A percentile compares a stretch with the other conserved stretches of the same genome.
phyloP scores from a whole-genome alignment of 768 basidiomycete genomes.

The Russula compacta region DNA sequence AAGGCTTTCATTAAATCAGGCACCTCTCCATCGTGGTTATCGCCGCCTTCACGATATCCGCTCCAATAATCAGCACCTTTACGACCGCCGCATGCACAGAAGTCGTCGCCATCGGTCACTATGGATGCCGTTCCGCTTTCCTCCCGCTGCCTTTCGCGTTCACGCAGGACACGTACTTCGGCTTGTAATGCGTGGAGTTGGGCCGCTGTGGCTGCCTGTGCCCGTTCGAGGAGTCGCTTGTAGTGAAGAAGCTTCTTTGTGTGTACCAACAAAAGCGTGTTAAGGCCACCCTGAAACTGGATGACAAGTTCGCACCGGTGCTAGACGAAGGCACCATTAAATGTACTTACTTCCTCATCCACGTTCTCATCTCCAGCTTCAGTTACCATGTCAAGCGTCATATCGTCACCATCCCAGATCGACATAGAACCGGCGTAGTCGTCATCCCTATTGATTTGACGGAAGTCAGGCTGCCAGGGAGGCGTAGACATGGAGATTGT shows the following conservation, averaged over 20 bases:
- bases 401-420: constrained; percentile 47
- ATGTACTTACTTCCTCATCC: constrained; percentile 53
- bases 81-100: constrained; percentile 50
- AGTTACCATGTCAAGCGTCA: constrained; percentile 67
- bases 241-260: constrained; percentile 56
- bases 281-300: constrained; percentile 39
- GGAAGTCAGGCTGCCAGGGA: constrained; percentile 13
- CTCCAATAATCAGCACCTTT: constrained; percentile 64
- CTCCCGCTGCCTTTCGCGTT: constrained; percentile 27
- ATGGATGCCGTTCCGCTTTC: constrained; percentile 20
- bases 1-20: constrained; percentile 43
- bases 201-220: constrained; percentile 69
- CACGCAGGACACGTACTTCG: constrained; percentile 60
- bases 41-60: constrained; percentile 46
- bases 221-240: constrained; percentile 71
- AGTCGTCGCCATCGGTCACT: constrained; percentile 24
- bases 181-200: constrained; percentile 83
- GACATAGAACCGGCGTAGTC: constrained; percentile 24
- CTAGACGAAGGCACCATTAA: background rate
- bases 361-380: constrained; percentile 46
- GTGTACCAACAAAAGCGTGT: constrained; percentile 35
- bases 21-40: constrained; percentile 39
- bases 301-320: background rate
- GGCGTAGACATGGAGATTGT: constrained; percentile 8
- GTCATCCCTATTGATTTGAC: constrained; percentile 23